These are phyloP conservation scores for Astrothelium subdiscretum DNA, from an alignment of 495 filamentous ascomycete species.

Conservation along the genomic window DNA sequence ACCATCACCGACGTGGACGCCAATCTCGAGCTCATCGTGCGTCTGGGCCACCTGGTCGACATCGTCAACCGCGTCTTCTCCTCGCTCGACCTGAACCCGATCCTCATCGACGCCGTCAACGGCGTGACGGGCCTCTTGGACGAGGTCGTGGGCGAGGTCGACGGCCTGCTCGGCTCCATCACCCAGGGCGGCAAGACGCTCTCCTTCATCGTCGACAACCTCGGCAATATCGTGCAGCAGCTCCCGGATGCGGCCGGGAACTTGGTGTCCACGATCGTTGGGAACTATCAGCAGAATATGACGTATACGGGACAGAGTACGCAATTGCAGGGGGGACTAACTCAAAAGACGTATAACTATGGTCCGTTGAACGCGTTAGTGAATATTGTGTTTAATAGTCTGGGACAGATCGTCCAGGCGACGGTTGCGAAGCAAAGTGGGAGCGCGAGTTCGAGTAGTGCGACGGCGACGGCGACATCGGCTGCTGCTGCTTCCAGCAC, in stretches of 20 bases:
- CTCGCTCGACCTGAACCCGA: slow-evolving; percentile 44
- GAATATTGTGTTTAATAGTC: slow-evolving; percentile 43
- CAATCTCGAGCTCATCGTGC: slow-evolving; percentile 43
- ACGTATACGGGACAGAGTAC: slow-evolving; percentile 38
- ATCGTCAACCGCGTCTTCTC: slow-evolving; percentile 47
- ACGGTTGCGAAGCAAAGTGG: slow-evolving; percentile 30
- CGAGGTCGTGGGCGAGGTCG: slow-evolving; percentile 40
- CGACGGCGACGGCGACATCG: slow-evolving; percentile 1
- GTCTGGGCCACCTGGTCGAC: slow-evolving; percentile 41
- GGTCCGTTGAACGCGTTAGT: slow-evolving; percentile 42
- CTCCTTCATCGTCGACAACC: slow-evolving; percentile 45
- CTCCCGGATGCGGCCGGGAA: slow-evolving; percentile 32
- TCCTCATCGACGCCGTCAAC: slow-evolving; percentile 43
- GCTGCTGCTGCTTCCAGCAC: not conserved
- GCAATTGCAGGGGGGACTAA: slow-evolving; percentile 35
- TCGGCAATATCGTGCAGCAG: slow-evolving; percentile 47
- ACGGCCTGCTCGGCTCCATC: slow-evolving; percentile 42
- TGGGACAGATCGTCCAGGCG: slow-evolving; percentile 45
- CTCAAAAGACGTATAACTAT: slow-evolving; percentile 44
- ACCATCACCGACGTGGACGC: slow-evolving; percentile 46
- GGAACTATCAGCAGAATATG: slow-evolving; percentile 45
- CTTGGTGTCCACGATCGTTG: slow-evolving; percentile 38
- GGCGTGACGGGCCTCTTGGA: slow-evolving; percentile 38
- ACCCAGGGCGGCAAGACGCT: slow-evolving; percentile 39
- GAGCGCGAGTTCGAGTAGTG: slow-evolving; percentile 4